A percentile compares a stretch with the other conserved stretches of the same genome.
Evolutionary conservation across 1,284 basidiomycete genomes (phyloP).

Genomic region (Ustilago sp.): DNA sequence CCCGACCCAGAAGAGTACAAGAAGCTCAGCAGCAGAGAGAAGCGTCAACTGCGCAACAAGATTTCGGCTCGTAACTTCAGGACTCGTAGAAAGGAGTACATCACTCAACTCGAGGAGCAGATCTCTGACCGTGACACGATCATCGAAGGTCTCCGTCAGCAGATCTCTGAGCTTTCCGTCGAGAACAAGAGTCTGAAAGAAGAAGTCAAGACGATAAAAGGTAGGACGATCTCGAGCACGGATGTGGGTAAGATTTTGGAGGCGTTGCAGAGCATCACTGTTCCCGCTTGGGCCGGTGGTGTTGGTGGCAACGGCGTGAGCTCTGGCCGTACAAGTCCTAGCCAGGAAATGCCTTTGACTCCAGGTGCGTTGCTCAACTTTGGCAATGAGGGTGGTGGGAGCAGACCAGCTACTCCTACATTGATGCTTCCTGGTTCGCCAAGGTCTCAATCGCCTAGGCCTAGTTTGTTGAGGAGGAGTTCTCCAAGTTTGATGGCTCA

Average conservation of each 20-base stretch:
- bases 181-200: constrained; percentile 83
- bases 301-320: background rate
- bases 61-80: constrained; percentile 95
- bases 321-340: constrained; percentile 32
- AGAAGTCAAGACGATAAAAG: constrained; percentile 71
- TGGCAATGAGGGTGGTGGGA: constrained; percentile 11
- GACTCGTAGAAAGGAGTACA: constrained; percentile 93
- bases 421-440: constrained; percentile 45
- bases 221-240: constrained; percentile 74
- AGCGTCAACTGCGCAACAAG: constrained; percentile 95
- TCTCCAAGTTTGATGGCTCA: constrained; percentile 35
- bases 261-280: constrained; percentile 79
- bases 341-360: constrained; percentile 27
- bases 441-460: constrained; percentile 42
- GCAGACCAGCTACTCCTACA: constrained; percentile 45
- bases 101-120: constrained; percentile 90
- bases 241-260: constrained; percentile 72
- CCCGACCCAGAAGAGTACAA: constrained; percentile 92
- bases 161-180: constrained; percentile 81
- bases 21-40: constrained; percentile 94
- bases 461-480: constrained; percentile 33
- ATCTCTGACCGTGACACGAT: constrained; percentile 91
- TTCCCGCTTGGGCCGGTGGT: background rate
- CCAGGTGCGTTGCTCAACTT: constrained; percentile 48
- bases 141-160: constrained; percentile 86